phyloP scores from a whole-genome alignment of 805 yeast genomes.

The Candida koratica region DNA sequence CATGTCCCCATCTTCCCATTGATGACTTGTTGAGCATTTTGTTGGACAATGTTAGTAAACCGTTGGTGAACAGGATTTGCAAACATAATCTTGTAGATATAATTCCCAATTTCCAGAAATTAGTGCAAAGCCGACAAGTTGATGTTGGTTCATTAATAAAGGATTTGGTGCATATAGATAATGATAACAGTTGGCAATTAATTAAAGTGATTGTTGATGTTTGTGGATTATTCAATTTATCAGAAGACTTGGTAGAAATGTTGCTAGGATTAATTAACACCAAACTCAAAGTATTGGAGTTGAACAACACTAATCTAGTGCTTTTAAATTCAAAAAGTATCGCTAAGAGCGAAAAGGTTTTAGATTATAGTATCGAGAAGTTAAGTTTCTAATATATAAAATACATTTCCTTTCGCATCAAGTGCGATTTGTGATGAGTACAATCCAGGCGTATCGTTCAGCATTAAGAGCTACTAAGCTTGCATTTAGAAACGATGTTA shows the following conservation, averaged over 20 bases:
- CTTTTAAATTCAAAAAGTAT: constrained; percentile 30
- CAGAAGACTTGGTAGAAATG: constrained; percentile 41
- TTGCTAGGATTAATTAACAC: constrained; percentile 43
- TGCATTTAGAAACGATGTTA: constrained; percentile 52
- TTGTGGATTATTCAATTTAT: constrained; percentile 68
- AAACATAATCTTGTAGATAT: constrained; percentile 58
- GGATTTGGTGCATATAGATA: constrained; percentile 34
- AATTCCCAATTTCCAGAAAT: constrained; percentile 29
- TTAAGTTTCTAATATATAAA: constrained; percentile 1
- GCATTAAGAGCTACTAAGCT: constrained; percentile 63
- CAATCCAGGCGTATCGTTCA: constrained; percentile 55
- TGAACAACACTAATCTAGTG: constrained; percentile 43
- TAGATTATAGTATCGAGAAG: constrained; percentile 53
- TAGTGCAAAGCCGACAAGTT: constrained; percentile 2
- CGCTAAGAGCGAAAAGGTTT: constrained; percentile 38
- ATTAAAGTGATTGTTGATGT: constrained; percentile 66
- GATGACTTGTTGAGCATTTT: constrained; percentile 48
- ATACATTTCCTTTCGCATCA: too few species aligned
- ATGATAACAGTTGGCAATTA: constrained; percentile 56
- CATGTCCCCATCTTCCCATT: constrained; percentile 67
- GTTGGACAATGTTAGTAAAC: constrained; percentile 28
- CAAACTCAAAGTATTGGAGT: constrained; percentile 44
- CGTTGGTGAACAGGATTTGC: constrained; percentile 60
- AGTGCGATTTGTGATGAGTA: constrained; percentile 15
- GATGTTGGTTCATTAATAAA: constrained; percentile 38